These are phyloP conservation scores for Emmonsiellopsis sp. DNA, from an alignment of 2,329 filamentous ascomycete species.

Conservation along the genomic window DNA sequence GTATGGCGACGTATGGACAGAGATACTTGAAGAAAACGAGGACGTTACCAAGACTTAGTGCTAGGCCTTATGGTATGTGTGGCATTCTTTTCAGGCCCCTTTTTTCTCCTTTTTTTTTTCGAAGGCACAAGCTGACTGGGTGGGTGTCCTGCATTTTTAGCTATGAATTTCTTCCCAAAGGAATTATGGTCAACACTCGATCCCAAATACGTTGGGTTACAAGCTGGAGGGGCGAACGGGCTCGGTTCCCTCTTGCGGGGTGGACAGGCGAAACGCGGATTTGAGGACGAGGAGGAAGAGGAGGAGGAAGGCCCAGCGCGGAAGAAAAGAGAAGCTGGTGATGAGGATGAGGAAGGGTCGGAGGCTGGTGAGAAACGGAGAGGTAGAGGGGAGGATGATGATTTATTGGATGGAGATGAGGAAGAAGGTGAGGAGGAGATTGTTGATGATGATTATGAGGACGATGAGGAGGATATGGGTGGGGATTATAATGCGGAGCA, in stretches of 20 bases:
- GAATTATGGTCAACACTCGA: constrained; percentile 50
- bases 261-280: constrained; percentile 26
- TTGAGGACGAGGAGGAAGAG: constrained; percentile 35
- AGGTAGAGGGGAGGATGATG: constrained; percentile 34
- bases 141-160: constrained; percentile 22
- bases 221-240: constrained; percentile 26
- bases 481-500: constrained; percentile 58
- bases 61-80: constrained; percentile 47
- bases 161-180: constrained; percentile 49
- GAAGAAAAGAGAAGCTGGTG: constrained; percentile 24
- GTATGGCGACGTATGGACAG: constrained; percentile 52
- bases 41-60: constrained; percentile 46
- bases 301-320: constrained; percentile 11
- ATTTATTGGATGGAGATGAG: constrained; percentile 34
- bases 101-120: not conserved
- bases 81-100: not conserved
- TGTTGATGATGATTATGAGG: constrained; percentile 51
- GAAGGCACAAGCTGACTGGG: not conserved
- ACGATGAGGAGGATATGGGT: constrained; percentile 50
- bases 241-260: constrained; percentile 17
- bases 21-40: constrained; percentile 50
- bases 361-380: constrained; percentile 23
- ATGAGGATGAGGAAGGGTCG: constrained; percentile 23
- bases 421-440: constrained; percentile 44
- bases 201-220: constrained; percentile 26